Evolutionary conservation across 1,139 yeast species (phyloP).

Genomic region (Protomyces pachydermus): DNA sequence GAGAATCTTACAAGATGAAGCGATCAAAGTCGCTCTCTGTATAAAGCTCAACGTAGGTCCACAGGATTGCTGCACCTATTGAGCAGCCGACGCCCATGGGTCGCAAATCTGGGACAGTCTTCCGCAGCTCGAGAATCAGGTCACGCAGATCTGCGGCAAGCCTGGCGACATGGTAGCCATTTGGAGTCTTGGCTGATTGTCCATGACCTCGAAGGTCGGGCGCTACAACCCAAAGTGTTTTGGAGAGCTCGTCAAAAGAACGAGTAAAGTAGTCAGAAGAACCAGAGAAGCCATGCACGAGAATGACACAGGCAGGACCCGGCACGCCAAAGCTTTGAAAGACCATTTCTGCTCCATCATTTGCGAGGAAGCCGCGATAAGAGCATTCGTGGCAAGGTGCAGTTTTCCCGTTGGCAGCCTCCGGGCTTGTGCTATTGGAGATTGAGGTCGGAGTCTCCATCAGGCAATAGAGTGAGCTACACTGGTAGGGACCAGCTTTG

Average conservation of each 20-base stretch:
- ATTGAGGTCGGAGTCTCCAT: too few relatives aligned
- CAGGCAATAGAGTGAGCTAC: not conserved
- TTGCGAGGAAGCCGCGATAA: not conserved
- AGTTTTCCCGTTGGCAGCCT: not conserved
- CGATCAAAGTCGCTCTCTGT: slow-evolving; percentile 3
- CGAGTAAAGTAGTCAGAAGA: slow-evolving; percentile 14
- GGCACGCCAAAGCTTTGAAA: not conserved
- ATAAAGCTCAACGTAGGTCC: slow-evolving; percentile 19
- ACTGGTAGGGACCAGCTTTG: too few relatives aligned
- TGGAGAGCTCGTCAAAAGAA: not conserved
- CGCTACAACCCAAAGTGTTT: slow-evolving; percentile 6
- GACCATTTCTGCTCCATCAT: slow-evolving; percentile 7
- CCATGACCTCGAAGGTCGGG: slow-evolving; percentile 24
- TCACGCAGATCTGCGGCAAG: slow-evolving; percentile 14
- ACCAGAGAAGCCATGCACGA: slow-evolving; percentile 24
- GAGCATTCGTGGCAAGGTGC: not conserved
- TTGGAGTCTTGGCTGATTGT: slow-evolving; percentile 1
- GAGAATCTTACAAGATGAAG: not conserved
- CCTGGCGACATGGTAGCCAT: slow-evolving; percentile 16
- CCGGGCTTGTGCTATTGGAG: not conserved
- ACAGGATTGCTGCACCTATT: slow-evolving; percentile 19
- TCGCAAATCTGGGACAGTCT: not conserved
- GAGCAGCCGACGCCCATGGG: slow-evolving; percentile 22
- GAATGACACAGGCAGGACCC: slow-evolving; percentile 3
- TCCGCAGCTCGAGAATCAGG: not conserved